These are phyloP conservation scores for Lomentospora prolificans DNA, from an alignment of 2,329 filamentous ascomycete genomes.

Conservation along the genomic window DNA sequence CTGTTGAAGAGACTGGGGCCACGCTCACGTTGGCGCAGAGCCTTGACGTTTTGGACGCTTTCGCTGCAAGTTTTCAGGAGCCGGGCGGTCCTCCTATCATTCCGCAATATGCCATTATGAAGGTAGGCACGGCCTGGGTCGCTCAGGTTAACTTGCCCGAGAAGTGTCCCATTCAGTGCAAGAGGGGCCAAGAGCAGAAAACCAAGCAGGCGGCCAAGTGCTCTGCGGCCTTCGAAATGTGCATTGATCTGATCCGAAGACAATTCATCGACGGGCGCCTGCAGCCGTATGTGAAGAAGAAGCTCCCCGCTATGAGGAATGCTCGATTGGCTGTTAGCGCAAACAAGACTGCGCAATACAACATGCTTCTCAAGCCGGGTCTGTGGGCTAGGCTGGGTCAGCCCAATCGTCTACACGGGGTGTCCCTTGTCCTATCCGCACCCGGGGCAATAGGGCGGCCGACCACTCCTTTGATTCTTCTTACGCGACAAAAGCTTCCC, in stretches of 20 bases:
- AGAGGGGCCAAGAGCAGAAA: slow-evolving; percentile 50
- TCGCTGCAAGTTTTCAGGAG: slow-evolving; percentile 52
- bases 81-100: slow-evolving; percentile 21
- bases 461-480: slow-evolving; percentile 56
- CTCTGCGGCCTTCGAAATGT: slow-evolving; percentile 80
- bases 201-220: slow-evolving; percentile 76
- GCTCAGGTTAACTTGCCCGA: slow-evolving; percentile 75
- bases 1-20: slow-evolving; percentile 58
- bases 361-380: slow-evolving; percentile 68
- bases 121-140: slow-evolving; percentile 48
- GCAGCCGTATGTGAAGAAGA: slow-evolving; percentile 61
- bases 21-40: slow-evolving; percentile 71
- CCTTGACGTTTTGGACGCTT: slow-evolving; percentile 61
- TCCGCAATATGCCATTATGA: slow-evolving; percentile 53
- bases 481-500: slow-evolving; percentile 60
- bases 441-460: slow-evolving; percentile 45
- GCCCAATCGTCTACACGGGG: slow-evolving; percentile 49
- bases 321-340: slow-evolving; percentile 71
- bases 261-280: slow-evolving; percentile 65
- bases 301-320: slow-evolving; percentile 75
- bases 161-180: slow-evolving; percentile 58
- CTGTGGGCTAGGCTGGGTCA: slow-evolving; percentile 51
- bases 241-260: slow-evolving; percentile 55
- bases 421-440: slow-evolving; percentile 47
- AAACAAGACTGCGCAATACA: slow-evolving; percentile 64